phyloP scores from a whole-genome alignment of 805 yeast genomes.

The Pichia cabralensis region DNA sequence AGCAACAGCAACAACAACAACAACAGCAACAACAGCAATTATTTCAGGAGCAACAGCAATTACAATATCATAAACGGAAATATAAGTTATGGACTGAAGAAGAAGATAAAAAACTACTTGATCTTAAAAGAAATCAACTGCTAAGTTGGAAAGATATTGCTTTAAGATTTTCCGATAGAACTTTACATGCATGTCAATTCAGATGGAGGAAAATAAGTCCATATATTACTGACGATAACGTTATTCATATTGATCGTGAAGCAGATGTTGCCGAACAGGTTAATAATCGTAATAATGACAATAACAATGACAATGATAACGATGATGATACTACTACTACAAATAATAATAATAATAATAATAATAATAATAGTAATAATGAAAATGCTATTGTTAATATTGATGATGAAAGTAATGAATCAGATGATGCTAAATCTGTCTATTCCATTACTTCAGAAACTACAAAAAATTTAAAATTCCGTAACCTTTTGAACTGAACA shows the following conservation, averaged over 20 bases:
- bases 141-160: slow-evolving; percentile 12
- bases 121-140: slow-evolving; percentile 3
- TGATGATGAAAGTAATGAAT: background rate
- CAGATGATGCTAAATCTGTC: too few relatives aligned
- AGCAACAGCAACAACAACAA: background rate
- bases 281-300: background rate
- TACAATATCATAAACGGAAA: slow-evolving; percentile 2
- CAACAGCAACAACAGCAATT: background rate
- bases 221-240: background rate
- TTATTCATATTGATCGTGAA: background rate
- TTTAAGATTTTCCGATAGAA: slow-evolving; percentile 7
- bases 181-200: slow-evolving; percentile 13
- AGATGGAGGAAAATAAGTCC: slow-evolving; percentile 12
- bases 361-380: background rate
- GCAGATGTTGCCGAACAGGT: too few relatives aligned
- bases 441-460: background rate
- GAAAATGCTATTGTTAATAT: too few relatives aligned
- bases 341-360: background rate
- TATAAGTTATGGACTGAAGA: slow-evolving; percentile 12
- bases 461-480: background rate
- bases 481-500: background rate
- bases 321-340: background rate
- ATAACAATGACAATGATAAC: background rate
- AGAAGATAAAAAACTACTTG: slow-evolving; percentile 8
- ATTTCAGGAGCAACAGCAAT: slow-evolving; percentile 1